Conservation (phyloP, 768 basidiomycete genomes). For the Tricholomella constricta region DNA sequence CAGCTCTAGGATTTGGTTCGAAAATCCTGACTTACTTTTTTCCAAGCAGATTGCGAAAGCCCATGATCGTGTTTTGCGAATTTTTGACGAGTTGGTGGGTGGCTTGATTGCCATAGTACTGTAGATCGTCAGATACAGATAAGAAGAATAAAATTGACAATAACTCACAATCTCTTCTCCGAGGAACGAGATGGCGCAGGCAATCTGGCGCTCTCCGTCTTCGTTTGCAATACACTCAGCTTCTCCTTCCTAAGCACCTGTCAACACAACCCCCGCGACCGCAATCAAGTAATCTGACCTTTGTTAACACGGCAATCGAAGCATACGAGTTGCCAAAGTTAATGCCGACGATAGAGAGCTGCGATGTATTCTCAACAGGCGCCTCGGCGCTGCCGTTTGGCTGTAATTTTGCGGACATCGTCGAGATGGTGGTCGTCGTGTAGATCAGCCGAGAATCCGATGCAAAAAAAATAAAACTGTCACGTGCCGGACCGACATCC, state of each 20-base stretch:
- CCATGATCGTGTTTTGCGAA: slow-evolving; percentile 89
- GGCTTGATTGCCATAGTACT: slow-evolving; percentile 98
- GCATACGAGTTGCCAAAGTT: slow-evolving; percentile 97
- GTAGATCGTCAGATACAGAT: not conserved
- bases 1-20: not conserved
- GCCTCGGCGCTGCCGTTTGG: slow-evolving; percentile 57
- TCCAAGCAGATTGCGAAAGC: slow-evolving; percentile 91
- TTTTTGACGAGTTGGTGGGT: slow-evolving; percentile 96
- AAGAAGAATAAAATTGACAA: too few relatives aligned
- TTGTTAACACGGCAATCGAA: slow-evolving; percentile 93
- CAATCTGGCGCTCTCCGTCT: slow-evolving; percentile 98
- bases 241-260: slow-evolving; percentile 71
- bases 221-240: slow-evolving; percentile 98
- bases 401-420: slow-evolving; percentile 11
- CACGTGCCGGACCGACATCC: not conserved
- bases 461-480: not conserved
- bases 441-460: not conserved
- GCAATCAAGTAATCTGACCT: slow-evolving; percentile 50
- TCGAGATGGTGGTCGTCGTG: not conserved
- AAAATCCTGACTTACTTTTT: slow-evolving; percentile 87
- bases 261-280: too few relatives aligned
- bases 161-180: slow-evolving; percentile 85
- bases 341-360: slow-evolving; percentile 83
- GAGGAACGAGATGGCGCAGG: slow-evolving; percentile 87
- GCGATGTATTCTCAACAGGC: slow-evolving; percentile 32